Evolutionary conservation across 352 stramenopile genomes (phyloP), one percentile per base, ranked within the genome.

Genomic region (Nothophytophthora sp.): DNA sequence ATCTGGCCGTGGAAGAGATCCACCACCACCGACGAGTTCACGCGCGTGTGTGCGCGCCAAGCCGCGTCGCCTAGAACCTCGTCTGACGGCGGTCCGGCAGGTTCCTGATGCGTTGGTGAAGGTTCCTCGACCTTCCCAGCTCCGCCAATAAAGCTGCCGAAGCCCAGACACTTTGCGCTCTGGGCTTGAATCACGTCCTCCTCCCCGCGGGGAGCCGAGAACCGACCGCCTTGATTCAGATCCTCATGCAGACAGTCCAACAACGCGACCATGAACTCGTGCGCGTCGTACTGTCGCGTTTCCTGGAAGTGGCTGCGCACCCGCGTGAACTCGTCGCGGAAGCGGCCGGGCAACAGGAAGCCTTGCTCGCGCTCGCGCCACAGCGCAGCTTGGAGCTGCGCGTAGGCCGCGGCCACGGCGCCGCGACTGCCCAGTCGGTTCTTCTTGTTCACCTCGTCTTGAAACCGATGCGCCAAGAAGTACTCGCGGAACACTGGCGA

Each of bases 201-300:
- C 3, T 73, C 54, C 16, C 4, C 13, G 10, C 51, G 37, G 12
- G 51, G 36, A 36, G 37, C 5, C 18, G 60, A 33, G 9, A 39
- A 38, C 41, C 40, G 62, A 20, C 36, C 44, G 1, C 97, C 81
- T 24, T 90, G 78, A 67, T 99, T 99, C 27, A 99, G 67, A 67
- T 99, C 97, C 73, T 99, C 97, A 70, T 99, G 97, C 2, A 99
- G 65, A 50, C 96, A 97, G 76, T 99, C 97, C 6, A 99, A 84
- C 5, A 99, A 67, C 36, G 97, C 98, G 24, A 94, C 88, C 72
- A 98, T 98, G 39, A 93, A 92, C 44, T 95, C 85, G 69, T 99
- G 96, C 16, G 88, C 89, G 49, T 99, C 97, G 49, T 99, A 97
- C 65, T 99, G 97, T 7, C 75, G 76, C 10, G 75, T 76, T 47